A percentile compares a stretch with the other conserved stretches of the same genome.
phyloP scores from a whole-genome alignment of 108 stramenopile genomes.

The Cyclostephanos invisitatus region DNA sequence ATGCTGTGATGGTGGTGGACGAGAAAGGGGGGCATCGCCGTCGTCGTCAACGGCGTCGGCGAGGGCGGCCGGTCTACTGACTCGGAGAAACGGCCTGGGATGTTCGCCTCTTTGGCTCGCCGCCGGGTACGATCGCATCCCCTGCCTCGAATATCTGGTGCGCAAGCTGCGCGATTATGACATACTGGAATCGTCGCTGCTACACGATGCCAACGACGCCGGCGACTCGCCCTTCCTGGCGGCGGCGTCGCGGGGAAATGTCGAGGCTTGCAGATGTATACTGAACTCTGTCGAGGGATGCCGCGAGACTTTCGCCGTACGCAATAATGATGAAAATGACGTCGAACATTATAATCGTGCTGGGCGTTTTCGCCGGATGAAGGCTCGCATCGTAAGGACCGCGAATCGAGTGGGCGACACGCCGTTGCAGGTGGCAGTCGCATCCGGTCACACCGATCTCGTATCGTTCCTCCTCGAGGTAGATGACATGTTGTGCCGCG shows the following conservation, averaged over 20 bases:
- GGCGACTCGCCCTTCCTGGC: constrained; percentile 57
- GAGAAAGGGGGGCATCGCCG: not conserved
- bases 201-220: constrained; percentile 34
- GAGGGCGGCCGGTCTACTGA: constrained; percentile 5
- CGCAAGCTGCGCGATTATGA: not conserved
- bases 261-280: constrained; percentile 31
- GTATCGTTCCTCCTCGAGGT: constrained; percentile 37
- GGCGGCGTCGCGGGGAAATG: constrained; percentile 49
- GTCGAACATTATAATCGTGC: not conserved
- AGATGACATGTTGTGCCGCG: constrained; percentile 16
- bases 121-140: constrained; percentile 43
- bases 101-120: constrained; percentile 51
- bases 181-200: constrained; percentile 21
- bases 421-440: constrained; percentile 44
- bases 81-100: constrained; percentile 25
- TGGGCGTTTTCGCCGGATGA: constrained; percentile 9
- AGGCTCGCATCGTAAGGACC: constrained; percentile 18
- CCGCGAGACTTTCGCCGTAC: not conserved
- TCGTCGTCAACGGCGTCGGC: too few relatives aligned
- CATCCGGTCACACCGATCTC: constrained; percentile 24
- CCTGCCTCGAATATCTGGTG: constrained; percentile 46
- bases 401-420: constrained; percentile 48
- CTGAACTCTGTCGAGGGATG: constrained; percentile 21
- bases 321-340: not conserved
- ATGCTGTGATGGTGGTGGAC: constrained; percentile 14